Base-by-base conservation (phyloP, 805 yeast genomes). In the Yarrowia alimentaria region DNA sequence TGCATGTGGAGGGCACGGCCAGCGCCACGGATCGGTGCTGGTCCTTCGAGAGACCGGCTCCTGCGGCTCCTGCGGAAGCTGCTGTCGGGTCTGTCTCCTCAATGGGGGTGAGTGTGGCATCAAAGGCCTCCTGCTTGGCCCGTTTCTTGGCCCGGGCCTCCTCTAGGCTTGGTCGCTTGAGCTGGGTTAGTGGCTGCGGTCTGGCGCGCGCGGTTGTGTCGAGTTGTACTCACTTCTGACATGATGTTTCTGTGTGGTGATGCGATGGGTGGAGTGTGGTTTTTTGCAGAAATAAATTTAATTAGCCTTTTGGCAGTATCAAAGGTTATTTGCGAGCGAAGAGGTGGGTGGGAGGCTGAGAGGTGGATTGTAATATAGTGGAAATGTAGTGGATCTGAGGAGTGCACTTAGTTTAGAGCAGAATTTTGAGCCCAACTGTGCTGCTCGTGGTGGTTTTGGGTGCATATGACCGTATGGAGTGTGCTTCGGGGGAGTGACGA, bases 1-100 rank as follows among this genome's bases (percentile, higher is more conserved):
- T 74, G 13, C 81, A 70, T 1, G 81, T 73, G 1, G 91, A 78
- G 1, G 96, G 94, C 25, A 88, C 73, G 12, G 24, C 50, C 29
- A 43, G 18, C 7, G 47, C 28, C 19, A 40, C 33, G 1, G 47
- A 40, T 5, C n/a, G 24, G 17, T 28, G n/a, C n/a, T n/a, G n/a
- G n/a, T n/a, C n/a, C n/a, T n/a, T n/a, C n/a, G n/a, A n/a, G n/a
- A n/a, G n/a, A n/a, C n/a, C n/a, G n/a, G n/a, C n/a, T n/a, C n/a
- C n/a, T n/a, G n/a, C 33, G 7, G 32, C 19, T 10, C 19, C 47
- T 16, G 24, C 28, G 33, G 33, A 18, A 13, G 9, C 14, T 4
- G 47, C 28, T 13, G 47, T 40, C 32, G 17, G 32, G 11, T 40
- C 47, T 13, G 30, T 26, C 33, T 40, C 47, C 2, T 13, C n/a